Percentiles rank a stretch among this genome's conserved stretches.
These are phyloP conservation scores for Pisolithus thermaeus DNA, from an alignment of 1,284 basidiomycete genomes.

Conservation along the genomic window DNA sequence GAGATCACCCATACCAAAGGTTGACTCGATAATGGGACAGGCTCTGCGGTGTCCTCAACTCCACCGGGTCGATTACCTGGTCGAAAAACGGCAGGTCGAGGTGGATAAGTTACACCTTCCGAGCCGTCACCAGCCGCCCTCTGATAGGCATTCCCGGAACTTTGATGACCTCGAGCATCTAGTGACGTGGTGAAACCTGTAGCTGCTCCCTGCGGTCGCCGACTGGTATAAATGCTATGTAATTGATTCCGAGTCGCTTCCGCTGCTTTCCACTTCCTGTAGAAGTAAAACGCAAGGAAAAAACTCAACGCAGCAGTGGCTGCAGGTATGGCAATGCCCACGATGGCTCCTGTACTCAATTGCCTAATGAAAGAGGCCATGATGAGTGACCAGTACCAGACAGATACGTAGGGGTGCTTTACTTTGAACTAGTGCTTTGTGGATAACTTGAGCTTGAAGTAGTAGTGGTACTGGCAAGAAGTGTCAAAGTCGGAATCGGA, in stretches of 20 bases:
- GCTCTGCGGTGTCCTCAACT: no score
- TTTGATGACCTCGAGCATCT: slow-evolving; percentile 6
- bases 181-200: slow-evolving; percentile 13
- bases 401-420: slow-evolving; percentile 2
- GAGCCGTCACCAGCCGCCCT: no score
- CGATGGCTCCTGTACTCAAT: slow-evolving; percentile 22
- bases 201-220: background rate
- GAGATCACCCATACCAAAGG: no score
- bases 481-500: background rate
- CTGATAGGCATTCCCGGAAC: no score
- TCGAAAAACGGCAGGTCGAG: no score
- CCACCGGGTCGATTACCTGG: no score
- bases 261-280: slow-evolving; percentile 25
- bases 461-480: background rate
- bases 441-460: no score
- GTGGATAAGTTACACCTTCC: no score
- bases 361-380: slow-evolving; percentile 5
- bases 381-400: background rate
- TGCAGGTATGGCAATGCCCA: slow-evolving; percentile 17
- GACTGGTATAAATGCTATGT: slow-evolving; percentile 9
- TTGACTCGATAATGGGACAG: no score
- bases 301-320: slow-evolving; percentile 13
- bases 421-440: slow-evolving; percentile 9
- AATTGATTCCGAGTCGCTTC: slow-evolving; percentile 10
- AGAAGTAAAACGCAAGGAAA: slow-evolving; percentile 19